Base-by-base conservation (phyloP, 441 rosid species). In the Pelargonium cotyledonis region DNA sequence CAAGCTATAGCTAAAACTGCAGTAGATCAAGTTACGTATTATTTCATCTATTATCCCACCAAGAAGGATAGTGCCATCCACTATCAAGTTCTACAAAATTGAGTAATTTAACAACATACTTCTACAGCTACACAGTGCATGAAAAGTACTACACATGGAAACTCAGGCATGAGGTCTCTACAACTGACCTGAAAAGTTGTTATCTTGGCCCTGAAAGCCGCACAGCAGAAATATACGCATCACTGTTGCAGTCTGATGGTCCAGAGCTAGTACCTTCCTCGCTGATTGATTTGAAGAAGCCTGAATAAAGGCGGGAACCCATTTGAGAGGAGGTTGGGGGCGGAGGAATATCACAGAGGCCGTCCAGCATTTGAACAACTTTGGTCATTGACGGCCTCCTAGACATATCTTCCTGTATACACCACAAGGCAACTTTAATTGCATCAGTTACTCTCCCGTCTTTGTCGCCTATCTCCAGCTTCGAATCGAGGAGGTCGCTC, bases 151-250 rank as follows among this genome's bases (percentile, higher is more conserved):
- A n/a, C n/a, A n/a, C n/a, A n/a, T n/a, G n/a, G n/a, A n/a, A n/a
- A n/a, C n/a, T n/a, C n/a, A n/a, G n/a, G n/a, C n/a, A n/a, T n/a
- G n/a, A n/a, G n/a, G n/a, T n/a, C n/a, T n/a, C n/a, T n/a, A n/a
- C n/a, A n/a, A n/a, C n/a, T n/a, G n/a, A n/a, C n/a, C n/a, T n/a
- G n/a, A n/a, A n/a, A n/a, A n/a, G 68, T 49, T 74, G 84, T 78
- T 86, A 94, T 85, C 99, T 87, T 4, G 97, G 99, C 61, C 99
- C 97, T 3, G 97, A 94, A 62, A 94, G 93, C 80, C 83, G 82
- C 76, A 86, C 95, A 1, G 95, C 87, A 8, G 97, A 94, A 35
- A 85, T 84, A 75, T 80, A 73, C 38, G 89, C 88, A 64, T 83
- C 92, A 58, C 89, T 87, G 44, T 86, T 86, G 77, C 80, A 75